Evolutionary conservation across 1,284 basidiomycete genomes (phyloP), one percentile per base, ranked within the genome.

Genomic region (Cystobasidium sp.): DNA sequence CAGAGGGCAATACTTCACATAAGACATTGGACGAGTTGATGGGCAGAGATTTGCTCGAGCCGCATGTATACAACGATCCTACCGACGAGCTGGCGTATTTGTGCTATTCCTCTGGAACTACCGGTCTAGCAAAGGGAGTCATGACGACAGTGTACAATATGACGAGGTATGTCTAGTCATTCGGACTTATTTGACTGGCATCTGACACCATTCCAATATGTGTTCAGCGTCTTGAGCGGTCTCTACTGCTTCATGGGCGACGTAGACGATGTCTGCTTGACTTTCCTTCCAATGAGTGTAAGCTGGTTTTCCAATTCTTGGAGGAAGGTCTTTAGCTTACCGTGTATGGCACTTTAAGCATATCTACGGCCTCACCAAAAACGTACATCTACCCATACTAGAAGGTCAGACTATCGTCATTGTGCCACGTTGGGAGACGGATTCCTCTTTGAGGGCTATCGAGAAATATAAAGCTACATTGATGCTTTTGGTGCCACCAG

Each of bases 401-500:
- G 79, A 83, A 6, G 89, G 89, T 0, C 82, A 86, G 0, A 86
- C 90, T 0, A 84, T 89, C 3, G 86, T 93, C 47, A 82, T 96
- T 62, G 86, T 91, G 80, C 84, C 88, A 0, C 87, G 87, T 18
- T 95, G 93, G 81, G 89, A 94, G 75, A 88, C 93, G 2, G 84
- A 85, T 9, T 83, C 85, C 39, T 93, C 92, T 78, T 90, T 91
- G 80, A 84, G 84, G 43, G 85, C 86, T 67, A 86, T 92, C 56
- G 85, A 89, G 77, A 85, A 85, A 76, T 91, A 91, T 83, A 86
- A 85, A 67, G 85, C 89, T 67, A 90, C 90, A 0, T 82, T 83
- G 49, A 80, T 86, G 0, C 83, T 93, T 7, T 85, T 95, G 53
- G 94, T 96, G 0, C 94, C 94, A 0, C 94, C 94, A 0, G 88